phyloP scores from a whole-genome alignment of 257 asterid genomes.

The Nicotiana undulata region DNA sequence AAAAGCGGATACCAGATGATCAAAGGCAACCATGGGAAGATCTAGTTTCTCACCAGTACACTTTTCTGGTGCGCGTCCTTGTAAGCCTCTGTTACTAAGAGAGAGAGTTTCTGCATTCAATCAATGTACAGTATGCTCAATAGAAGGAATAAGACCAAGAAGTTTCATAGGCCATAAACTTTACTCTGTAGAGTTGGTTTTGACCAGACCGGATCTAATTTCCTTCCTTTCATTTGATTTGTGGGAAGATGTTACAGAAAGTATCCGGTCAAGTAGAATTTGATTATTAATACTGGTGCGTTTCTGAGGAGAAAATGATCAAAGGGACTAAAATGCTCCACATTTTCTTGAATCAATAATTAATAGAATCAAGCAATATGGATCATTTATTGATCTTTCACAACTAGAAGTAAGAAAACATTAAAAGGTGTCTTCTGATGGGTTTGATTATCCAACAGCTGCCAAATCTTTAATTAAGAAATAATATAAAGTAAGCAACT shows the following conservation, averaged over 20 bases:
- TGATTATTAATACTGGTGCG: not conserved
- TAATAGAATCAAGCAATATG: too few species aligned
- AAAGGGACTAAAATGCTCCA: too few species aligned
- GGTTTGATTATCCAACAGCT: too few species aligned
- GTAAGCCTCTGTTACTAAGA: constrained; percentile 82
- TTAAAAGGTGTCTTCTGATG: too few species aligned
- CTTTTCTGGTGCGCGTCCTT: constrained; percentile 90
- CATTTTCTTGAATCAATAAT: too few species aligned
- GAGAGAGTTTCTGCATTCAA: constrained; percentile 52
- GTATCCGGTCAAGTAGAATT: not conserved
- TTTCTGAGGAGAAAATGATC: too few species aligned
- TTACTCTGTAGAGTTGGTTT: not conserved
- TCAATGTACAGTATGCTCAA: not conserved
- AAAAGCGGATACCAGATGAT: not conserved
- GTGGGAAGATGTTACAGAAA: not conserved
- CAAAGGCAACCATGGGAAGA: not conserved
- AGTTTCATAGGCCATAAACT: not conserved
- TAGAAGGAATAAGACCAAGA: not conserved
- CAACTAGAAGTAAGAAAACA: too few species aligned
- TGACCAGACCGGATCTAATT: not conserved
- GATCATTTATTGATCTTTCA: too few species aligned
- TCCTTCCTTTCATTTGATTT: not conserved
- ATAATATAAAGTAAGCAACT: too few species aligned
- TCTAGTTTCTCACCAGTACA: constrained; percentile 46
- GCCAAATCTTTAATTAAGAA: too few species aligned